phyloP scores from a whole-genome alignment of 345 rosid species.

The Dipteronia dyeriana region DNA sequence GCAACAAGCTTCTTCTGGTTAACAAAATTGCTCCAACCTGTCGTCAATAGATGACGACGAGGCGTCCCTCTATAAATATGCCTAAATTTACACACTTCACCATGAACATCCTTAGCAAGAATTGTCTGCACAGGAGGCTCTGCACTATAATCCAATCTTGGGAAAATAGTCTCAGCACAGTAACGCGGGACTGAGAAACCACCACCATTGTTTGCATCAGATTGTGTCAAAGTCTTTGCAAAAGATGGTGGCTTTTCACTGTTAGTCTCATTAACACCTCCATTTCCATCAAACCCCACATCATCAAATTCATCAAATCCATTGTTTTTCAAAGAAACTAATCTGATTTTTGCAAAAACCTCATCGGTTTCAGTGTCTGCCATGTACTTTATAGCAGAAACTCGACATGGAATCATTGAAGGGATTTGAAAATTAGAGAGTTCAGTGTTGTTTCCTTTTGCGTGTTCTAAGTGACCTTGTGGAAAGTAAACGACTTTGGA shows the following conservation, averaged over 20 bases:
- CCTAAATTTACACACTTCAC: slow-evolving; percentile 88
- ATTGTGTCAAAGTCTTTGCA: slow-evolving; percentile 93
- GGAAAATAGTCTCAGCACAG: slow-evolving; percentile 98
- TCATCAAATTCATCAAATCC: slow-evolving; percentile 43
- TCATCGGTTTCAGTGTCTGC: slow-evolving; percentile 92
- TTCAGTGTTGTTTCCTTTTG: slow-evolving; percentile 54
- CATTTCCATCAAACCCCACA: slow-evolving; percentile 34
- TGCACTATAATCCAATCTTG: slow-evolving; percentile 72
- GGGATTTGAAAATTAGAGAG: slow-evolving; percentile 52
- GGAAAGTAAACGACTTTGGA: slow-evolving; percentile 85
- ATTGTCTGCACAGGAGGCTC: slow-evolving; percentile 98
- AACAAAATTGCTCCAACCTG: slow-evolving; percentile 99
- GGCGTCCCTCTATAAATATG: slow-evolving; percentile 97
- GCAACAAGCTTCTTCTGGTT: slow-evolving; percentile 98
- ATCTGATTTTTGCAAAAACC: slow-evolving; percentile 71
- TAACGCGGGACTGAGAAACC: slow-evolving; percentile 98
- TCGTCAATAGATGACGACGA: slow-evolving; percentile 89
- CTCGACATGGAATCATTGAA: slow-evolving; percentile 58
- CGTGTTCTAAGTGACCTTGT: slow-evolving; percentile 96
- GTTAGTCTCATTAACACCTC: slow-evolving; percentile 28
- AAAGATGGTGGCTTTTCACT: slow-evolving; percentile 77
- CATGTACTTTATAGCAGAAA: slow-evolving; percentile 69
- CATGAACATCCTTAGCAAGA: slow-evolving; percentile 91
- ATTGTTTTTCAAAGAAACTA: slow-evolving; percentile 50
- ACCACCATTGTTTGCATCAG: slow-evolving; percentile 98